Conservation (phyloP, 345 rosid species). For the Pelargonium nanum region DNA sequence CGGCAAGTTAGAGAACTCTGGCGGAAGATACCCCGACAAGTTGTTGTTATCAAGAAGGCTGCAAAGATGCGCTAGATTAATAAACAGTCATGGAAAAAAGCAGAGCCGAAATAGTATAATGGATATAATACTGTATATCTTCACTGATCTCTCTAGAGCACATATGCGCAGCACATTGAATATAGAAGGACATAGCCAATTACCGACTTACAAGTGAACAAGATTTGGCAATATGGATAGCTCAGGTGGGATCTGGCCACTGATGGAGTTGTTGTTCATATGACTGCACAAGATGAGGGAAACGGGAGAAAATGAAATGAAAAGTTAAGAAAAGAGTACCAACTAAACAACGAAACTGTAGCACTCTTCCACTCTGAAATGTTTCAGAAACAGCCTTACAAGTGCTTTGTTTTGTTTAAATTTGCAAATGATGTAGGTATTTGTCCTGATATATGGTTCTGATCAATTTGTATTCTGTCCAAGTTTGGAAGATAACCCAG, state of each 20-base stretch:
- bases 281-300: slow-evolving; percentile 48
- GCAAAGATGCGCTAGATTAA: slow-evolving; percentile 18
- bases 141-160: background rate
- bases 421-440: slow-evolving; percentile 71
- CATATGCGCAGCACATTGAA: slow-evolving; percentile 4
- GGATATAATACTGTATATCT: background rate
- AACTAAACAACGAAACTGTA: background rate
- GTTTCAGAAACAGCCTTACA: slow-evolving; percentile 48
- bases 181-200: slow-evolving; percentile 8
- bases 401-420: slow-evolving; percentile 76
- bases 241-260: slow-evolving; percentile 85
- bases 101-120: no score
- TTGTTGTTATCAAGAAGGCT: slow-evolving; percentile 93
- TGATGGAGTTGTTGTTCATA: slow-evolving; percentile 94
- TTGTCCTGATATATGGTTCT: slow-evolving; percentile 75
- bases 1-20: slow-evolving; percentile 62
- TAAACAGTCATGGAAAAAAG: background rate
- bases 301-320: slow-evolving; percentile 14
- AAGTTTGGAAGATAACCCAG: slow-evolving; percentile 77
- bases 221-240: slow-evolving; percentile 65
- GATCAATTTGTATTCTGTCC: slow-evolving; percentile 92
- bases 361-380: background rate
- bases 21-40: slow-evolving; percentile 74
- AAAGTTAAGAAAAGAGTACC: slow-evolving; percentile 6
- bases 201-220: slow-evolving; percentile 81